Evolutionary conservation across 768 basidiomycete species (phyloP), one percentile per base, ranked within the genome.

Genomic region (Termitomyces sp.): DNA sequence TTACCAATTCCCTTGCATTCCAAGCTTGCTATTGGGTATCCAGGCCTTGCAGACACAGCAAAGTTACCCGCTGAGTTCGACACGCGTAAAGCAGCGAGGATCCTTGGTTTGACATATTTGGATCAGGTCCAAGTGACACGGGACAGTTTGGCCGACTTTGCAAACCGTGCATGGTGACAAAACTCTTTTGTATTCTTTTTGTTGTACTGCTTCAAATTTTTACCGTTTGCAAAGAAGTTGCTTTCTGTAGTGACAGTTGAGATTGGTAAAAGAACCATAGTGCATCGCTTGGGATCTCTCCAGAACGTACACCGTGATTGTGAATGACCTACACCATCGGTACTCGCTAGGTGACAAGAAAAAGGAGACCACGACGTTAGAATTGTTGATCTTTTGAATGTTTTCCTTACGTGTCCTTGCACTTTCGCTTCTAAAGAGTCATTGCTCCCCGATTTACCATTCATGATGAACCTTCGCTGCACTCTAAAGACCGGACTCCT

Each of bases 21-120:
- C 17, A 61, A 58, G 42, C 63, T 72, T 3, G 66, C 71, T 0
- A 60, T 67, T 12, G 77, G 77, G 7, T 62, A 63, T 7, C 68
- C 72, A 1, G 73, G 70, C 5, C 66, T 66, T 6, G 68, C 69
- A 2, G 62, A 57, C 32, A 60, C 59, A 54, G 58, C 52, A 5
- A 64, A 61, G 17, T 68, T 74, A 47, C 38, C 61, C 9, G 47
- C 64, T 2, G 42, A 56, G 7, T 79, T 69, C 51, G 64, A 74
- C 52, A 65, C 67, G 1, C 34, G 66, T 10, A 81, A 81, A 60
- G 70, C 66, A 9, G 62, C 63, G 35, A 67, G 66, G 37, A 65
- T 81, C 2, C 66, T 81, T 5, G 76, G 77, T 2, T 50, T 80
- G n/a, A 71, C 70, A 53, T 80, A 74, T 51, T 66, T 66, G 12